These are phyloP conservation scores for Talaromyces atroroseus DNA, from an alignment of 2,329 filamentous ascomycete genomes.

Conservation along the genomic window DNA sequence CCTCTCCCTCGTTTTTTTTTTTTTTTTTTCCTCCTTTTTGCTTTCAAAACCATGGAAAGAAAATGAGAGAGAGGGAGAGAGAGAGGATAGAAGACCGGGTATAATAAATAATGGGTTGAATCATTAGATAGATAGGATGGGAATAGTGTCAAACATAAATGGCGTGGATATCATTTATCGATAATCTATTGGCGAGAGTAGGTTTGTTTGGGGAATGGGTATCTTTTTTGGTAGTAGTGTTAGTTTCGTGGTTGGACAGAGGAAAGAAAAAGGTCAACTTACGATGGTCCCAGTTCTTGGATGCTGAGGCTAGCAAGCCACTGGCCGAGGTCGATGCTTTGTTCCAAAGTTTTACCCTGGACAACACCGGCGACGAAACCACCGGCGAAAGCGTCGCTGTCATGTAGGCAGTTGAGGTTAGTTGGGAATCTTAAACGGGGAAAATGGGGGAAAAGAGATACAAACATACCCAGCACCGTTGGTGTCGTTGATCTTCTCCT, in stretches of 20 bases:
- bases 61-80: too few species aligned
- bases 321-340: constrained; percentile 83
- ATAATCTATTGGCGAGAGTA: constrained; percentile 49
- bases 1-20: background rate
- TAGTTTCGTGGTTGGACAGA: background rate
- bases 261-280: constrained; percentile 44
- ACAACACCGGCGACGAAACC: constrained; percentile 88
- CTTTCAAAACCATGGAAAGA: background rate
- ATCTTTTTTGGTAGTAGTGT: constrained; percentile 46
- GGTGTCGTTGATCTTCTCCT: constrained; percentile 83
- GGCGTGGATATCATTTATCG: background rate
- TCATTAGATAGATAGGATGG: constrained; percentile 23
- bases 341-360: constrained; percentile 72
- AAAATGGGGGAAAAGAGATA: background rate
- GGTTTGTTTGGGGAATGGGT: constrained; percentile 74
- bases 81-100: constrained; percentile 27
- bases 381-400: constrained; percentile 86
- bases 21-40: too few species aligned
- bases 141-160: background rate
- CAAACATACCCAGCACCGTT: constrained; percentile 71
- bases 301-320: constrained; percentile 95
- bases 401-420: background rate
- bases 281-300: constrained; percentile 92
- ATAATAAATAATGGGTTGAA: constrained; percentile 37
- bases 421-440: background rate